Conservation (phyloP, 352 stramenopile genomes). For the Pythium plurisporium region DNA sequence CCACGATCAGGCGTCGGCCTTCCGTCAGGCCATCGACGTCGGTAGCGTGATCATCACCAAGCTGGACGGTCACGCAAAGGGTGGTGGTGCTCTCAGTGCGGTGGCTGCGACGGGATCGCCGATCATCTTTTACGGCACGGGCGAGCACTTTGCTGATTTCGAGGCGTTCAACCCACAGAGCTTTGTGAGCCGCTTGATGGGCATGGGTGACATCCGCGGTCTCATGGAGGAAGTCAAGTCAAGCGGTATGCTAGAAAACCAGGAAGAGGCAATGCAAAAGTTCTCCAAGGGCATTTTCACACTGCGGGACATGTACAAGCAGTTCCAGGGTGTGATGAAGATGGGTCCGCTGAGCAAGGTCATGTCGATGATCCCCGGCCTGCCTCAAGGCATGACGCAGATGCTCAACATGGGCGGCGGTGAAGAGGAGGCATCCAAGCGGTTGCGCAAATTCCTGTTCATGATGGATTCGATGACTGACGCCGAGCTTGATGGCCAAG, state of each 20-base stretch:
- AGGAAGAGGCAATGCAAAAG: constrained; percentile 96
- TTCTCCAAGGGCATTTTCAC: constrained; percentile 97
- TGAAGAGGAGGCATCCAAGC: constrained; percentile 90
- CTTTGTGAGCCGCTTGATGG: constrained; percentile 98
- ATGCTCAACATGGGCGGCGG: constrained; percentile 90
- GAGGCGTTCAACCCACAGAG: constrained; percentile 97
- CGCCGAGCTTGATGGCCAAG: constrained; percentile 93
- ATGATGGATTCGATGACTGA: constrained; percentile 99
- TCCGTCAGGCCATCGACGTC: constrained; percentile 95
- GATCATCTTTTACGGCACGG: constrained; percentile 98
- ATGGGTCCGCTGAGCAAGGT: constrained; percentile 97
- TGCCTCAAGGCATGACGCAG: constrained; percentile 87
- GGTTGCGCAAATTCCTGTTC: constrained; percentile 96
- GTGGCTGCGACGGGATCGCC: constrained; percentile 97
- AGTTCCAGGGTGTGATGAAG: constrained; percentile 98
- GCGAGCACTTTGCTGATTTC: constrained; percentile 98
- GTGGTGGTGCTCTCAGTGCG: constrained; percentile 95
- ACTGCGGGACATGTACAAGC: constrained; percentile 98
- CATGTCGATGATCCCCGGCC: constrained; percentile 98
- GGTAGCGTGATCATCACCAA: constrained; percentile 99
- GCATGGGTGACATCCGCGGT: constrained; percentile 96
- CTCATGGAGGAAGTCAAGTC: constrained; percentile 94
- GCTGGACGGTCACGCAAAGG: constrained; percentile 98
- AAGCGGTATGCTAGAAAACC: constrained; percentile 87
- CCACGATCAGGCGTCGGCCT: constrained; percentile 95